Base-by-base conservation (phyloP, 768 basidiomycete genomes). In the Pulveroboletus sp. region DNA sequence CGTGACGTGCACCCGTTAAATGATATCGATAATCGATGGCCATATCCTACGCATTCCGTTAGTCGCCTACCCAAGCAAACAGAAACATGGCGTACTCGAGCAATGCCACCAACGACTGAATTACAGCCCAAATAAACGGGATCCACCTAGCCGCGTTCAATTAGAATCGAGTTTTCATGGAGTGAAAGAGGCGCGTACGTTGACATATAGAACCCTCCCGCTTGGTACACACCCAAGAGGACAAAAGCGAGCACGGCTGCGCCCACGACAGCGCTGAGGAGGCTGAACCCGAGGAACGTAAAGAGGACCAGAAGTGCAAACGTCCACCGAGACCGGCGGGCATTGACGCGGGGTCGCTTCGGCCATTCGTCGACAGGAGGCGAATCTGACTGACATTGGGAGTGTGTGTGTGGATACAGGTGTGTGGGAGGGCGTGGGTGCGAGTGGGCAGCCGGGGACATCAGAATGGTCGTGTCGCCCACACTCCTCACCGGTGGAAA, bases 21-120 rank as follows among this genome's bases (percentile, higher is more conserved):
- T 69, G 43, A 73, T 68, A 28, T 74, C 73, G 21, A 76, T 63
- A 30, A 75, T 57, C 17, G 73, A 67, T 11, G 73, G 73, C 73
- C 74, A 76, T 50, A 75, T 58, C 38, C 74, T 75, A 47, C 3
- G 5, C 18, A 28, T n/a, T 30, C 8, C 31, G 24, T 60, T 21
- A 53, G 48, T 21, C 17, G 18, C 15, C 1, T 6, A 5, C 6
- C 18, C 6, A 33, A 21, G 15, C 9, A 27, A 35, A 6, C 1
- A 37, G 5, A 33, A 33, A 42, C 5, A 9, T 12, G 35, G 43
- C 56, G 1, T 41, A 76, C 74, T 68, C 73, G 27, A 76, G 66
- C 47, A 75, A 57, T 12, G 68, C 68, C 14, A 76, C 56, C 6
- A 73, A 59, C n/a, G 67, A 65, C 47, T 73, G 71, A 39, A 76